phyloP scores from a whole-genome alignment of 768 basidiomycete genomes.

The Mycena belliarum region DNA sequence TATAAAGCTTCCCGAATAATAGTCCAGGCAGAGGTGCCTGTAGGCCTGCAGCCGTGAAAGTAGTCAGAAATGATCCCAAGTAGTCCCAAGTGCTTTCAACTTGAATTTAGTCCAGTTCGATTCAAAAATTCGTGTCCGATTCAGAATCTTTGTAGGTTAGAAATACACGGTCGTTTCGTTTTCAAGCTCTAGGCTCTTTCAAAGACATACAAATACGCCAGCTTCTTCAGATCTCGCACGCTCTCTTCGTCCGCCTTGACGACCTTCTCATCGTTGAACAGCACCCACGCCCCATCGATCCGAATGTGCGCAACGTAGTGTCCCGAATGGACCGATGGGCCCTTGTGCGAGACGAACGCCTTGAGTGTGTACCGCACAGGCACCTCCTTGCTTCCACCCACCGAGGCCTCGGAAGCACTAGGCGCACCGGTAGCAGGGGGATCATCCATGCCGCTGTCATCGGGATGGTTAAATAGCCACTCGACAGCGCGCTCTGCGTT shows the following conservation, averaged over 20 bases:
- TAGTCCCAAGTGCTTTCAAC: too few relatives aligned
- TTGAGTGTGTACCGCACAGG: conserved; percentile 83
- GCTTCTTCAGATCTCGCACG: conserved; percentile 73
- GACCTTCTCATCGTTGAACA: conserved; percentile 97
- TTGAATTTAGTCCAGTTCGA: too few relatives aligned
- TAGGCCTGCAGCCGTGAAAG: too few relatives aligned
- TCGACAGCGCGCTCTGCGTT: conserved; percentile 87
- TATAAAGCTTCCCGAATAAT: too few relatives aligned
- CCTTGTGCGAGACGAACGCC: conserved; percentile 97
- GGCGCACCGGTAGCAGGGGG: conserved; percentile 23
- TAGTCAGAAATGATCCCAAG: too few relatives aligned
- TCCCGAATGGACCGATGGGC: conserved; percentile 91
- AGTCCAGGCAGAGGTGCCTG: too few relatives aligned
- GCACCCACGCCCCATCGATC: conserved; percentile 68
- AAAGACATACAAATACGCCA: conserved; percentile 95
- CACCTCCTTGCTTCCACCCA: conserved; percentile 54
- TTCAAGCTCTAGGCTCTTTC: conserved; percentile 57
- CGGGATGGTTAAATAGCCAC: conserved; percentile 94
- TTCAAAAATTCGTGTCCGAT: too few relatives aligned
- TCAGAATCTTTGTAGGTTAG: too few relatives aligned
- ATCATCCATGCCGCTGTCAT: conserved; percentile 71
- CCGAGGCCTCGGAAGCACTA: conserved; percentile 21
- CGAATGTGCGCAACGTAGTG: conserved; percentile 89
- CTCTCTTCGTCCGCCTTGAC: conserved; percentile 85
- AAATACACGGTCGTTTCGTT: too few relatives aligned